These are phyloP conservation scores for Cunninghamia lanceolata DNA, from an alignment of 75 land plant genomes.

Conservation along the genomic window DNA sequence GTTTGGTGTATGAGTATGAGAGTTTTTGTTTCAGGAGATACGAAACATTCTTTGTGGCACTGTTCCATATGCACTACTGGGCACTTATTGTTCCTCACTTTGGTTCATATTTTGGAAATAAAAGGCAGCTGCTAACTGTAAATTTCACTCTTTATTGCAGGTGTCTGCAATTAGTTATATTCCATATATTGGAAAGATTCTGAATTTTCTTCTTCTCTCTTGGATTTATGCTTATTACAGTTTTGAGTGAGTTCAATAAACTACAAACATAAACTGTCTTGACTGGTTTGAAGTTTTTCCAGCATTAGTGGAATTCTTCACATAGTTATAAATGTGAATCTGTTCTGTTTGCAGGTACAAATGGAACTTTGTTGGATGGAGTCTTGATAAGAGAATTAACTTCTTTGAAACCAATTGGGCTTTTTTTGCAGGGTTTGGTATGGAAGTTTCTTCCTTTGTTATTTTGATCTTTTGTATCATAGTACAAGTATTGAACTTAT, in stretches of 20 bases:
- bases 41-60: not conserved
- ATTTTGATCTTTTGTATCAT: not conserved
- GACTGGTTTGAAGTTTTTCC: not conserved
- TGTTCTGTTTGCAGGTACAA: slow-evolving; percentile 63
- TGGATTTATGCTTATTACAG: slow-evolving; percentile 98
- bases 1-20: not conserved
- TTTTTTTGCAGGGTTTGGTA: slow-evolving; percentile 98
- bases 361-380: slow-evolving; percentile 78
- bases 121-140: not conserved
- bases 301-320: not conserved
- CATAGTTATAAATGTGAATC: not conserved
- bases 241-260: slow-evolving; percentile 72
- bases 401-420: slow-evolving; percentile 98
- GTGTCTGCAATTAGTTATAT: slow-evolving; percentile 30
- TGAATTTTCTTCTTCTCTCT: slow-evolving; percentile 80
- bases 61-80: not conserved
- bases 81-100: not conserved
- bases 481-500: not conserved
- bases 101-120: not conserved
- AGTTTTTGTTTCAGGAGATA: not conserved
- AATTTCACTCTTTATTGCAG: slow-evolving; percentile 2
- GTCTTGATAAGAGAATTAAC: slow-evolving; percentile 72
- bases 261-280: not conserved
- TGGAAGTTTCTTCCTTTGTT: slow-evolving; percentile 4
- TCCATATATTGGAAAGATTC: slow-evolving; percentile 74